A percentile compares a stretch with the other conserved stretches of the same genome.
These are phyloP conservation scores for Ceratobasidium sp. DNA, from an alignment of 1,284 basidiomycete species.

Conservation along the genomic window DNA sequence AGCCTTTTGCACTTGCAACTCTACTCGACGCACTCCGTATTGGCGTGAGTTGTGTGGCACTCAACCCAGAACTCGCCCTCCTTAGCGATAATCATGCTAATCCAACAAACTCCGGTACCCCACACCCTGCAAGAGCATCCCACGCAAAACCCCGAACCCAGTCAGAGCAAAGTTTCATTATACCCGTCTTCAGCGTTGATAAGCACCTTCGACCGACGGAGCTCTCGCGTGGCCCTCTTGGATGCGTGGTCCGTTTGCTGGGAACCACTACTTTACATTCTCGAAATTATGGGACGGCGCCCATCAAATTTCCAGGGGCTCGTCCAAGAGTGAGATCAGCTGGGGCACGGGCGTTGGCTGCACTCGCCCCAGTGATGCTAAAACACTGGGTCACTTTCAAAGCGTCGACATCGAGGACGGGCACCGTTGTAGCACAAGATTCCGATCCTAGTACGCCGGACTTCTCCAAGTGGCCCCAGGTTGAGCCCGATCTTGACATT, in stretches of 20 bases:
- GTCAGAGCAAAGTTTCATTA: not conserved
- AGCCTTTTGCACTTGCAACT: constrained; percentile 18
- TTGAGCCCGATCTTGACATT: constrained; percentile 16
- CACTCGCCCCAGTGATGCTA: constrained; percentile 26
- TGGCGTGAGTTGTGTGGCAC: not conserved
- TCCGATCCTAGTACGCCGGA: not conserved
- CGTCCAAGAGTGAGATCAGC: constrained; percentile 3
- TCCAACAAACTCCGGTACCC: no score
- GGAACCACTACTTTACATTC: not conserved
- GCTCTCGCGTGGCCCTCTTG: constrained; percentile 32
- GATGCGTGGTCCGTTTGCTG: constrained; percentile 18
- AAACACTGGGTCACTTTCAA: constrained; percentile 24
- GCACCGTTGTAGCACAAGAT: not conserved
- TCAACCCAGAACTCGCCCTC: constrained; percentile 1
- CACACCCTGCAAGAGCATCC: no score
- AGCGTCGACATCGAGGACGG: not conserved
- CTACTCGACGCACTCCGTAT: constrained; percentile 35
- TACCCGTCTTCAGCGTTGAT: constrained; percentile 33
- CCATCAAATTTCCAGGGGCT: not conserved
- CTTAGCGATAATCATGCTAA: no score
- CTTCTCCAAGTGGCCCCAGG: constrained; percentile 7
- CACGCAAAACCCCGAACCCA: not conserved
- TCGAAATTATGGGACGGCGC: not conserved
- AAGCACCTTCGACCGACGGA: constrained; percentile 36
- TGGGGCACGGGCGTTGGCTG: constrained; percentile 28